Percentiles rank a stretch among this genome's conserved stretches.
These are phyloP conservation scores for Mrakia frigida DNA, from an alignment of 768 basidiomycete species.

Conservation along the genomic window DNA sequence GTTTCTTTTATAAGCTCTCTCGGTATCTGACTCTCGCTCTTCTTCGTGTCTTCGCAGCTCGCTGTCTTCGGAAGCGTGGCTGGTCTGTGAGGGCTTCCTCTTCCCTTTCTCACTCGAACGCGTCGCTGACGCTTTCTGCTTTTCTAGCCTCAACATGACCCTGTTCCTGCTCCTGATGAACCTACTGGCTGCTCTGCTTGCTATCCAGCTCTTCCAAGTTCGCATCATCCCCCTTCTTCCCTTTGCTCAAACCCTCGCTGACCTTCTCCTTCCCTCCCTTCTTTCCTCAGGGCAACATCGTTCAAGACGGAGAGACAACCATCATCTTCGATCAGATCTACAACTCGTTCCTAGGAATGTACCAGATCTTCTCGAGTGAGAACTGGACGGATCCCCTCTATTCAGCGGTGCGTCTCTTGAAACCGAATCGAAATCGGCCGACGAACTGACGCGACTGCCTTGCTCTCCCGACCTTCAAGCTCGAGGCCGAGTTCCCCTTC, in stretches of 20 bases:
- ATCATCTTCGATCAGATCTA: conserved; percentile 78
- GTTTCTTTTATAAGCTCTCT: not conserved
- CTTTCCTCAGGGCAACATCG: conserved; percentile 60
- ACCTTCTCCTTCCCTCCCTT: not conserved
- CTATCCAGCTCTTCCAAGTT: conserved; percentile 68
- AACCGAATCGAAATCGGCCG: not conserved
- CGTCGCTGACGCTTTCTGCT: not conserved
- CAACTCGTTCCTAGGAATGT: conserved; percentile 79
- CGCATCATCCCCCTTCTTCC: not conserved
- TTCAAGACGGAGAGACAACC: conserved; percentile 42
- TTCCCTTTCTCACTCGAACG: not conserved
- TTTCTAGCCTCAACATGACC: conserved; percentile 65
- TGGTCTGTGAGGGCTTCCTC: conserved; percentile 52
- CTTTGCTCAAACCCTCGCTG: not conserved
- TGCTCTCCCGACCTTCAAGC: conserved; percentile 32
- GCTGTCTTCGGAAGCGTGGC: conserved; percentile 89
- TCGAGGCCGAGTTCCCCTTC: conserved; percentile 57
- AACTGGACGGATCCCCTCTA: conserved; percentile 57
- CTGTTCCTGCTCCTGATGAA: conserved; percentile 84
- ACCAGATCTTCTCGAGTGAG: conserved; percentile 81
- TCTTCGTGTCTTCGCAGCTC: conserved; percentile 50
- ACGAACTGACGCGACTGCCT: conserved; percentile 33
- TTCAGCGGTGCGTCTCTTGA: conserved; percentile 3
- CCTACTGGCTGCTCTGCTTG: conserved; percentile 72
- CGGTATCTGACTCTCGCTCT: too few species aligned